phyloP scores from a whole-genome alignment of 306 rosid genomes.

The Psophocarpus tetragonolobus region DNA sequence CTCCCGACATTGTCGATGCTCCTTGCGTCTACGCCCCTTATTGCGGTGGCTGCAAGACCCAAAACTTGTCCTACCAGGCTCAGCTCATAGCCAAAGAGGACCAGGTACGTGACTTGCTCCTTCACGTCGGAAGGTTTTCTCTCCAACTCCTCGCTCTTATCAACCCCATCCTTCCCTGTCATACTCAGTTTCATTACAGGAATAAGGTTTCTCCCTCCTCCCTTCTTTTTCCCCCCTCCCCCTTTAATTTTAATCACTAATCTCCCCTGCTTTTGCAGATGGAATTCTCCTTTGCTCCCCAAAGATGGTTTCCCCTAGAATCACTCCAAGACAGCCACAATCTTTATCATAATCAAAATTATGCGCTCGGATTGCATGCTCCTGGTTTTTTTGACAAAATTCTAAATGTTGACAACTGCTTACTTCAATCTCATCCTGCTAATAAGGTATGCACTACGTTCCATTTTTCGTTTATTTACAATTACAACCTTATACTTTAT shows the following conservation, averaged over 20 bases:
- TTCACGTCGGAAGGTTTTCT: constrained; percentile 75
- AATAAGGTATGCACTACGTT: constrained; percentile 61
- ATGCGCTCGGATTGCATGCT: constrained; percentile 83
- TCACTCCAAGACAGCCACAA: constrained; percentile 42
- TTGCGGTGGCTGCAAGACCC: constrained; percentile 96
- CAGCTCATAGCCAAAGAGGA: constrained; percentile 84
- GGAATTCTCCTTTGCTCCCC: constrained; percentile 94
- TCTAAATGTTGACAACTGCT: constrained; percentile 75
- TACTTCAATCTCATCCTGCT: constrained; percentile 77
- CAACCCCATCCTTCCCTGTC: constrained; percentile 83
- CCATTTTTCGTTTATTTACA: background rate
- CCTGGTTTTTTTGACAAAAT: constrained; percentile 84
- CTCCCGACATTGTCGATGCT: constrained; percentile 71
- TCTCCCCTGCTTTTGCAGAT: no score
- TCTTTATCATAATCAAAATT: constrained; percentile 42
- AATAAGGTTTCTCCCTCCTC: constrained; percentile 81
- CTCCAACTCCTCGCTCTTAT: constrained; percentile 53
- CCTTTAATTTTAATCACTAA: no score
- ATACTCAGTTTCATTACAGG: constrained; percentile 90
- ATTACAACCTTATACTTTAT: background rate
- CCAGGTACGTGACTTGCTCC: constrained; percentile 76
- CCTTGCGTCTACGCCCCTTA: constrained; percentile 89
- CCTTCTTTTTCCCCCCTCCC: no score
- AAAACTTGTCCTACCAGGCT: constrained; percentile 77
- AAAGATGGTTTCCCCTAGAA: constrained; percentile 75